Percentiles rank a stretch among this genome's conserved stretches.
Conservation (phyloP, 768 basidiomycete genomes). For the Macrolepiota dolichaula region DNA sequence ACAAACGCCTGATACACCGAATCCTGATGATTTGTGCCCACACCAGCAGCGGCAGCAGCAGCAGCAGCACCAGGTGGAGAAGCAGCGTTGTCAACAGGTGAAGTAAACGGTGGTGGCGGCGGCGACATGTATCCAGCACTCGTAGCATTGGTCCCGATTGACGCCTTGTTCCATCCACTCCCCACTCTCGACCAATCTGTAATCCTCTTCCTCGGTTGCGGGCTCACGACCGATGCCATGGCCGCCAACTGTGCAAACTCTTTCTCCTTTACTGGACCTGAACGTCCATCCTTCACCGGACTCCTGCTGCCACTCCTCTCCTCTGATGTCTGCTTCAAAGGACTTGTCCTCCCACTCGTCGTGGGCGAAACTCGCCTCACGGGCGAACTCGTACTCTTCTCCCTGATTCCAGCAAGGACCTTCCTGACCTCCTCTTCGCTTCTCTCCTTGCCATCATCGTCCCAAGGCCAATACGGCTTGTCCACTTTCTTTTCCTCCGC, state of each 20-base stretch:
- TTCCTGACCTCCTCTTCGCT: slow-evolving; percentile 2
- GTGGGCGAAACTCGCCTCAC: slow-evolving; percentile 9
- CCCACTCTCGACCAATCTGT: slow-evolving; percentile 5
- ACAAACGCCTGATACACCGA: slow-evolving; percentile 58
- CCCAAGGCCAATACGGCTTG: slow-evolving; percentile 20
- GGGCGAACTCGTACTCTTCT: slow-evolving; percentile 21
- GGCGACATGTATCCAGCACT: background rate
- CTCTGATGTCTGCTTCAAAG: background rate
- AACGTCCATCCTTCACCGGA: background rate
- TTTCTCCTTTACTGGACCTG: slow-evolving; percentile 4
- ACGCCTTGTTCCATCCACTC: slow-evolving; percentile 5
- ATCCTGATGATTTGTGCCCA: slow-evolving; percentile 20
- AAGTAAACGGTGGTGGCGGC: background rate
- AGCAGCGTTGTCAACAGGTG: background rate
- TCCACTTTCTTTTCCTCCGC: background rate
- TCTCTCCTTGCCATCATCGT: slow-evolving; percentile 1
- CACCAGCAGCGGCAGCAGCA: background rate
- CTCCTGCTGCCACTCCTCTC: background rate
- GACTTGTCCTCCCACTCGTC: slow-evolving; percentile 7
- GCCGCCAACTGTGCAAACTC: background rate
- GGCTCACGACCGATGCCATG: background rate
- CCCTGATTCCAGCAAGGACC: slow-evolving; percentile 21
- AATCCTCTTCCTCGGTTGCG: background rate
- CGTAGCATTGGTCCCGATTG: background rate
- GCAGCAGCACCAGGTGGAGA: background rate